Conservation (phyloP, 768 basidiomycete species). For the Albatrellus ellisii region DNA sequence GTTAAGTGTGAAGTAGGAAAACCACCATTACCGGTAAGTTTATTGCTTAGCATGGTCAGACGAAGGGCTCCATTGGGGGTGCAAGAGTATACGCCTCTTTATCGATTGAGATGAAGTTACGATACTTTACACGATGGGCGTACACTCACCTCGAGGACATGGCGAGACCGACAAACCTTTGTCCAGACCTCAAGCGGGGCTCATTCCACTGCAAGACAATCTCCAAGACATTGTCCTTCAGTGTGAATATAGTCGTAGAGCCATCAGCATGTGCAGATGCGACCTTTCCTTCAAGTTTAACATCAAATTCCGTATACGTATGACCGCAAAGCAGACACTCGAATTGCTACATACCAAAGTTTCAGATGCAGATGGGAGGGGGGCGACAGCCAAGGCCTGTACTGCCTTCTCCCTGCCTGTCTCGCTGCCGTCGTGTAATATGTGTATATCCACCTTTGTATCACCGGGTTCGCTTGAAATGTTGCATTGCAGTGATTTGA, state of each 20-base stretch:
- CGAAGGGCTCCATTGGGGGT: conserved; percentile 67
- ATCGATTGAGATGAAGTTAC: background rate
- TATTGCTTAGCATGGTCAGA: conserved; percentile 23
- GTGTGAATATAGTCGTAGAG: conserved; percentile 28
- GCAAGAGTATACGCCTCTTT: conserved; percentile 48
- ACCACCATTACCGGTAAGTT: conserved; percentile 10
- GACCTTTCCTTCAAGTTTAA: conserved; percentile 39
- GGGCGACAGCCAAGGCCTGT: conserved; percentile 26
- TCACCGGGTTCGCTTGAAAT: conserved; percentile 19
- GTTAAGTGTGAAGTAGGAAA: conserved; percentile 20
- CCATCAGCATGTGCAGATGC: conserved; percentile 55
- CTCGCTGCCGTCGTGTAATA: conserved; percentile 21
- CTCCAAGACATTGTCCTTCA: conserved; percentile 29
- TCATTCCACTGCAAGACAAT: conserved; percentile 48
- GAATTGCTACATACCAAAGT: conserved; percentile 4
- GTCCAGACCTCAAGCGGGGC: conserved; percentile 34
- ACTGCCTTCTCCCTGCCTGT: conserved; percentile 24
- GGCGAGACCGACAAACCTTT: conserved; percentile 51
- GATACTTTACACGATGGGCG: background rate
- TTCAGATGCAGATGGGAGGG: conserved; percentile 1
- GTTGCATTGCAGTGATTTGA: conserved; percentile 45
- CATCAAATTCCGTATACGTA: conserved; percentile 8
- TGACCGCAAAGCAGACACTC: no score
- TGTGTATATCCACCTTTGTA: conserved; percentile 23
- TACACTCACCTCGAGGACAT: conserved; percentile 33